Evolutionary conservation across 768 basidiomycete species (phyloP).

Genomic region (Naganishia onofrii): DNA sequence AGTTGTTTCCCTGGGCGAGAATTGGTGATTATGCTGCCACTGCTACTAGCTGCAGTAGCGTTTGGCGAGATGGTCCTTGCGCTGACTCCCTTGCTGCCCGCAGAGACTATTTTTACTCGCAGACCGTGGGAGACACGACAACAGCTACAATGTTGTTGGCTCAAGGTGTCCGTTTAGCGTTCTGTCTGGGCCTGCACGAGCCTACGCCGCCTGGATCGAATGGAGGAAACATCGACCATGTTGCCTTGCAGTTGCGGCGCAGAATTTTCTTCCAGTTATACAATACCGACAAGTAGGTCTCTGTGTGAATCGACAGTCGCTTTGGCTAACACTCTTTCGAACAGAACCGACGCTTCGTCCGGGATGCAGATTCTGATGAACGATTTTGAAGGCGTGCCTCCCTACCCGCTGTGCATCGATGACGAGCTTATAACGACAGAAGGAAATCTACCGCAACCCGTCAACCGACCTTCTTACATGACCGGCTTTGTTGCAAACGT

Average conservation of each 20-base stretch:
- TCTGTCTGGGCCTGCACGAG: constrained; percentile 18
- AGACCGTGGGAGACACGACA: constrained; percentile 10
- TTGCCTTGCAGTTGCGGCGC: constrained; percentile 36
- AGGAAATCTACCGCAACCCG: constrained; percentile 32
- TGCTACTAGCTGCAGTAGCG: too few relatives aligned
- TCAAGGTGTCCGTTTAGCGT: constrained; percentile 18
- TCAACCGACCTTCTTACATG: constrained; percentile 36
- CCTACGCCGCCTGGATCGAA: constrained; percentile 12
- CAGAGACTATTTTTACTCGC: constrained; percentile 23
- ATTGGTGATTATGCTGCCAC: too few relatives aligned
- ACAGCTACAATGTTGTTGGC: constrained; percentile 6
- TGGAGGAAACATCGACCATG: constrained; percentile 17
- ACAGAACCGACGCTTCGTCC: constrained; percentile 39
- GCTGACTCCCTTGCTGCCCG: background rate
- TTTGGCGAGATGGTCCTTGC: background rate
- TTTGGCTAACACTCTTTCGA: too few relatives aligned
- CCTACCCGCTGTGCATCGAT: constrained; percentile 38
- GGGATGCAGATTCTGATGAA: constrained; percentile 35
- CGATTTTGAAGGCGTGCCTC: constrained; percentile 38
- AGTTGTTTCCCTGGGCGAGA: too few relatives aligned
- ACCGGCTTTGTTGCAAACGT: constrained; percentile 36
- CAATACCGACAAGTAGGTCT: constrained; percentile 41
- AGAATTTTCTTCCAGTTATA: constrained; percentile 42
- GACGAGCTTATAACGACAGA: constrained; percentile 40
- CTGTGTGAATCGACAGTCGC: too few relatives aligned